Evolutionary conservation across 2,329 filamentous ascomycete genomes (phyloP).

Genomic region (Fusarium sp.): DNA sequence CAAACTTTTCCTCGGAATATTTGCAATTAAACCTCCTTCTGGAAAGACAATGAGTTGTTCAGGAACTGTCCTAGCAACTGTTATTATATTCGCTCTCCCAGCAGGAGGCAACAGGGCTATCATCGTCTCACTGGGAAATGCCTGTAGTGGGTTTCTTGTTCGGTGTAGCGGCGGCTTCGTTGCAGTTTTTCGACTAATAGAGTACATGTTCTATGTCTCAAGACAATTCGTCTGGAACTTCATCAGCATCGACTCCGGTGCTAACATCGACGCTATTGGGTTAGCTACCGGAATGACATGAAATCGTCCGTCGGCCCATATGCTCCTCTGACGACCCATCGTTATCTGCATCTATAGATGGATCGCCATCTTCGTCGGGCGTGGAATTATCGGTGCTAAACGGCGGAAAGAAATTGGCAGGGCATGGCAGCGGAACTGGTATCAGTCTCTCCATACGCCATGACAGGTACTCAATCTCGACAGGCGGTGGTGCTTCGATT

Average conservation of each 20-base stretch:
- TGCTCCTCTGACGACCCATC: background rate
- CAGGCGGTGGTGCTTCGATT: background rate
- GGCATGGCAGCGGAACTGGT: background rate
- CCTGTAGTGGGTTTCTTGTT: background rate
- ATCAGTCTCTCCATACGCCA: background rate
- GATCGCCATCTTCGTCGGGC: background rate
- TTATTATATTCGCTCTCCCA: background rate
- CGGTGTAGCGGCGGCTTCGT: background rate
- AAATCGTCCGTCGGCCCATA: background rate
- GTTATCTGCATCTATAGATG: background rate
- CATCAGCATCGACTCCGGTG: background rate
- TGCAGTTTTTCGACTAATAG: background rate
- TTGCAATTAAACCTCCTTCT: background rate
- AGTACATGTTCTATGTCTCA: background rate
- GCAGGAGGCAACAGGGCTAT: background rate
- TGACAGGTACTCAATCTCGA: slow-evolving; percentile 58
- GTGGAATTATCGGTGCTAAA: background rate
- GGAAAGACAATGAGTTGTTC: background rate
- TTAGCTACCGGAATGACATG: background rate
- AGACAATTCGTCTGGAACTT: background rate
- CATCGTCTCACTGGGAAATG: background rate
- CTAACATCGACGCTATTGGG: background rate
- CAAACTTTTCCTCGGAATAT: background rate
- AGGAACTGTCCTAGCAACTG: background rate
- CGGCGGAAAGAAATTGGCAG: background rate